Conservation (phyloP, 805 yeast genomes). For the Ogataea angusta region DNA sequence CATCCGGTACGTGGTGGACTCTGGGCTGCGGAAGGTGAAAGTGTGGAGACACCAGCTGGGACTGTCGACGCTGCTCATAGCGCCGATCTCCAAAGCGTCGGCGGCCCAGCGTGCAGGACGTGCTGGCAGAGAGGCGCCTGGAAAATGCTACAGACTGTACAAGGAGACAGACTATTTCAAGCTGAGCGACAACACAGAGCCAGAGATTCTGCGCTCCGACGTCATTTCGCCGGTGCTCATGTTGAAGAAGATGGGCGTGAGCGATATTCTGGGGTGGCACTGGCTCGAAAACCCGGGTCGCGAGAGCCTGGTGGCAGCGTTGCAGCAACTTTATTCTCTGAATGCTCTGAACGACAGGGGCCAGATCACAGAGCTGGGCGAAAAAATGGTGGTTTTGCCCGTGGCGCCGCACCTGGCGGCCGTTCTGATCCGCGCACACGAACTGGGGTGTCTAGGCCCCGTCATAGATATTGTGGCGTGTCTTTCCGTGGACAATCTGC, state of each 20-base stretch:
- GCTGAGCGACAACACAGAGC: constrained; percentile 79
- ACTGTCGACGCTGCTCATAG: constrained; percentile 84
- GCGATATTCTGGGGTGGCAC: constrained; percentile 80
- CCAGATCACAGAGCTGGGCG: constrained; percentile 73
- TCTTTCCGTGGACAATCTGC: constrained; percentile 84
- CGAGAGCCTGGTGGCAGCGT: constrained; percentile 70
- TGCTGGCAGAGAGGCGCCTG: constrained; percentile 97
- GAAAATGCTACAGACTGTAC: constrained; percentile 83
- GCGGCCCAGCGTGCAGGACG: constrained; percentile 96
- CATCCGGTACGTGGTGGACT: constrained; percentile 86
- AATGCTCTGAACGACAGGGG: constrained; percentile 80
- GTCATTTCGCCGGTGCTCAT: constrained; percentile 81
- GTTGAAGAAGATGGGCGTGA: constrained; percentile 77
- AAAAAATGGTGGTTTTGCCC: constrained; percentile 83
- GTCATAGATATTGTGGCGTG: constrained; percentile 91
- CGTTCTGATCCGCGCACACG: constrained; percentile 70
- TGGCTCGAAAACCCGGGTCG: constrained; percentile 93
- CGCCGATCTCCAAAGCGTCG: constrained; percentile 90
- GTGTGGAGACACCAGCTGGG: constrained; percentile 95
- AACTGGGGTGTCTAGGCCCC: constrained; percentile 46
- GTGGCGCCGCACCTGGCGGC: constrained; percentile 90
- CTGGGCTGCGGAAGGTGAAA: constrained; percentile 89
- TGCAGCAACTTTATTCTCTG: constrained; percentile 72
- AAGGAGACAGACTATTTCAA: constrained; percentile 65
- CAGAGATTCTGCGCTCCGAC: constrained; percentile 87